Base-by-base conservation (phyloP, 768 basidiomycete species). In the Cystobasidium onofrii region DNA sequence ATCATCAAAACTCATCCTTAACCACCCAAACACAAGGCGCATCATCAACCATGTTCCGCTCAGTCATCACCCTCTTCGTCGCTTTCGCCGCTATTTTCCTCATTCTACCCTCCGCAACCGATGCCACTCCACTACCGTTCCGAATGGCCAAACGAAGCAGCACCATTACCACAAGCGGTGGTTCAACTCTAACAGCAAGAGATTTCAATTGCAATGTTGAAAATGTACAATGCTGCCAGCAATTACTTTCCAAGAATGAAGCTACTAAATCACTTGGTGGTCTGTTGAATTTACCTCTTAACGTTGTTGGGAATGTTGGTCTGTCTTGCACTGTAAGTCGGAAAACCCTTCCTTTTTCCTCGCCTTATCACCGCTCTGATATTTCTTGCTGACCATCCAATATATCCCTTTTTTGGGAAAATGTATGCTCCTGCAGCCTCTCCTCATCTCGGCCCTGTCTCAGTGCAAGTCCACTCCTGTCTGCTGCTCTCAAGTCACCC, bases 161-260 rank as follows among this genome's bases (percentile, higher is more conserved):
- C n/a, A n/a, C n/a, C n/a, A n/a, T n/a, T n/a, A n/a, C n/a, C n/a
- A n/a, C n/a, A n/a, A n/a, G n/a, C n/a, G n/a, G n/a, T n/a, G 46
- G 46, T 50, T 50, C 46, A 3, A 50, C 36, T 4, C 20, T 31
- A 17, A 54, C 41, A 27, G 69, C 54, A 39, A 31, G 57, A 61
- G 69, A 71, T 52, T 71, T 71, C 69, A 41, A 41, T 29, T 71
- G 69, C 54, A 46, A 71, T 34, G 69, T 71, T n/a, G 44, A 71
- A n/a, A 55, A 60, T 46, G 54, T 71, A 25, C 55, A 55, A 44
- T 71, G 69, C 69, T 71, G 69, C 54, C 46, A 71, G n/a, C 69
- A 71, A 31, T 54, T 71, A 31, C 52, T 71, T 25, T 25, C 69
- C 9, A 23, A 57, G 34, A 23, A 7, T 36, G 69, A 71, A 27